Evolutionary conservation across 2,329 filamentous ascomycete species (phyloP).

Genomic region (Aspergillus brunneoviolaceus): DNA sequence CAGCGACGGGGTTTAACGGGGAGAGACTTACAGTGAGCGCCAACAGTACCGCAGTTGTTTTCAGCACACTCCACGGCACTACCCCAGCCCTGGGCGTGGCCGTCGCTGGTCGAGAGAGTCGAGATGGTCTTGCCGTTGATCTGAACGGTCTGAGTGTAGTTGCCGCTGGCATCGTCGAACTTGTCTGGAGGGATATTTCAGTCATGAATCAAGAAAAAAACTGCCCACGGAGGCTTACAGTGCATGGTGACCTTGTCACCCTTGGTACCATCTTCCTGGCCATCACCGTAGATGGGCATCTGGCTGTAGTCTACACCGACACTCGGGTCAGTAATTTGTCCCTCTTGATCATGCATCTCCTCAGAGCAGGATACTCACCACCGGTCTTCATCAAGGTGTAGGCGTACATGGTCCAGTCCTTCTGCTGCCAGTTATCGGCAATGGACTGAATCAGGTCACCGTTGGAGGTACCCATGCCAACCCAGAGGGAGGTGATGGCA

Average conservation of each 20-base stretch:
- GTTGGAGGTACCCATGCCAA: conserved; percentile 51
- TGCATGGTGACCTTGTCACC: conserved; percentile 44
- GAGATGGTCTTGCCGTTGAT: conserved; percentile 43
- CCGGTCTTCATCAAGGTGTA: conserved; percentile 21
- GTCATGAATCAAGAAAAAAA: not conserved
- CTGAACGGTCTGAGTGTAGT: conserved; percentile 24
- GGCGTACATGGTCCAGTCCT: conserved; percentile 45
- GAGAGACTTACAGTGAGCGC: conserved; percentile 35
- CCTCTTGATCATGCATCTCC: not conserved
- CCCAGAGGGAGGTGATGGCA: conserved; percentile 47
- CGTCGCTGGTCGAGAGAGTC: conserved; percentile 45
- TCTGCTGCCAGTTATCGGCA: conserved; percentile 38
- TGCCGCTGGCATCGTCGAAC: conserved; percentile 56
- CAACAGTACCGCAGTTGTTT: conserved; percentile 42
- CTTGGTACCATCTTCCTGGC: conserved; percentile 21
- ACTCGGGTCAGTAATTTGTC: not conserved
- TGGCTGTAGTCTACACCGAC: conserved; percentile 17
- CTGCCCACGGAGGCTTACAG: conserved; percentile 21
- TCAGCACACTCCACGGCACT: conserved; percentile 44
- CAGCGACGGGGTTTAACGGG: fast-evolving
- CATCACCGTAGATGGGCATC: conserved; percentile 34
- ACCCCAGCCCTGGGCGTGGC: conserved; percentile 46
- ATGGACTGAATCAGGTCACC: conserved; percentile 52
- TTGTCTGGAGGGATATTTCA: conserved; percentile 27
- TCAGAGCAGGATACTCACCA: conserved; percentile 9